Conservation (phyloP, 257 asterid genomes). For the Salvia hispanica region DNA sequence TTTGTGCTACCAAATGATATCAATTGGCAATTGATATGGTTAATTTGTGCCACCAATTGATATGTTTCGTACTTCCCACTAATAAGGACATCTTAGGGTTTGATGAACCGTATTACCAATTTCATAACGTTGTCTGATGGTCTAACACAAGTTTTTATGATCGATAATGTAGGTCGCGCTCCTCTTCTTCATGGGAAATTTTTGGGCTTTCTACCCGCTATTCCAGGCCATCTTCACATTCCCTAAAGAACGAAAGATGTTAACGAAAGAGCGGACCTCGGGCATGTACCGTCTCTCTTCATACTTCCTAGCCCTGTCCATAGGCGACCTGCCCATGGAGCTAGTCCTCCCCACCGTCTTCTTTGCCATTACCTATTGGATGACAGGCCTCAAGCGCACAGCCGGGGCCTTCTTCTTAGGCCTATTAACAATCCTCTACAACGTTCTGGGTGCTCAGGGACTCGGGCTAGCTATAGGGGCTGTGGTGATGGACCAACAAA, state of each 20-base stretch:
- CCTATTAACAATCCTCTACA: conserved; percentile 44
- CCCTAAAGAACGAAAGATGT: conserved; percentile 71
- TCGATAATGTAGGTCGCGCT: conserved; percentile 58
- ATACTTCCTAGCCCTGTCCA: conserved; percentile 69
- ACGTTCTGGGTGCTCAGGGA: conserved; percentile 63
- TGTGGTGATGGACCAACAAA: conserved; percentile 52
- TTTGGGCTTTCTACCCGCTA: conserved; percentile 86
- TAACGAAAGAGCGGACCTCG: conserved; percentile 69
- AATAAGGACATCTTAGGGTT: too few relatives aligned
- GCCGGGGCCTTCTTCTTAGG: conserved; percentile 47
- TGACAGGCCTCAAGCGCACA: conserved; percentile 63
- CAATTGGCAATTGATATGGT: too few relatives aligned
- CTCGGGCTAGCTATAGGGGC: conserved; percentile 87
- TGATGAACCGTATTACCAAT: too few relatives aligned
- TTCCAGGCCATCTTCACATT: conserved; percentile 77
- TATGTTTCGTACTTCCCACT: too few relatives aligned
- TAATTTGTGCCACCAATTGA: too few relatives aligned
- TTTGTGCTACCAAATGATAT: too few relatives aligned
- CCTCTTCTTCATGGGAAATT: conserved; percentile 53
- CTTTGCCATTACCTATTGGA: conserved; percentile 63
- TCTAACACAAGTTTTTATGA: not conserved
- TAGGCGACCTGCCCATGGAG: conserved; percentile 82
- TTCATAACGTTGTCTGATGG: too few relatives aligned
- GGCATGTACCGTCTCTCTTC: conserved; percentile 87
- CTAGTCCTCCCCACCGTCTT: conserved; percentile 19